Conservation (phyloP, 495 filamentous ascomycete genomes). For the Lophiotrema nucula region DNA sequence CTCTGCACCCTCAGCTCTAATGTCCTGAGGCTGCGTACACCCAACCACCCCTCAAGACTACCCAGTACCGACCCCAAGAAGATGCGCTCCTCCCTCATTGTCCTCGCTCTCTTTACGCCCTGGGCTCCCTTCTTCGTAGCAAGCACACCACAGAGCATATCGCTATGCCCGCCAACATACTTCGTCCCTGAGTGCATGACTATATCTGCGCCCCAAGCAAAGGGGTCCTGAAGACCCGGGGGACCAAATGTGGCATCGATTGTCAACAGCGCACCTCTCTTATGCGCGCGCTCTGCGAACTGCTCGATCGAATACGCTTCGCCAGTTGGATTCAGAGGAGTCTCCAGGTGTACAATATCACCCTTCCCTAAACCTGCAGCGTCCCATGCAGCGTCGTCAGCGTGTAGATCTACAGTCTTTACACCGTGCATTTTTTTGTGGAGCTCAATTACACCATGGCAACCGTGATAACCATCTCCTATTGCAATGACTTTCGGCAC, state of each 20-base stretch:
- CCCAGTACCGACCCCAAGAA: conserved; percentile 86
- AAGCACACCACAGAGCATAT: conserved; percentile 84
- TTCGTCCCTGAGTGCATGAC: conserved; percentile 93
- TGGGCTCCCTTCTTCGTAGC: conserved; percentile 51
- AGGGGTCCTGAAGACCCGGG: conserved; percentile 86
- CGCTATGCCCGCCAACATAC: conserved; percentile 91
- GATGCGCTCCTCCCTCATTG: conserved; percentile 62
- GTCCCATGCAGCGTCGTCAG: conserved; percentile 41
- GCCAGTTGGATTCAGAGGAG: conserved; percentile 85
- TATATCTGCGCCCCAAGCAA: conserved; percentile 72
- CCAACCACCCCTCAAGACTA: conserved; percentile 87
- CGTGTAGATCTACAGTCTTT: conserved; percentile 53
- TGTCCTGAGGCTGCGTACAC: conserved; percentile 79
- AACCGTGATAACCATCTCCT: conserved; percentile 86
- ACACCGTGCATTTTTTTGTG: conserved; percentile 69
- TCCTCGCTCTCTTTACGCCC: conserved; percentile 43
- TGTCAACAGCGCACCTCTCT: conserved; percentile 67
- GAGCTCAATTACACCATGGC: conserved; percentile 75
- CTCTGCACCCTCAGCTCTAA: conserved; percentile 76
- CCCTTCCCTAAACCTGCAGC: conserved; percentile 50
- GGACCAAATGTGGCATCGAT: conserved; percentile 93
- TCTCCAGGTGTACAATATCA: conserved; percentile 89
- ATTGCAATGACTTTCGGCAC: conserved; percentile 79
- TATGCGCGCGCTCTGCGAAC: conserved; percentile 71
- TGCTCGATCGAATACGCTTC: conserved; percentile 67